These are phyloP conservation scores for Hypoxylon rubiginosum DNA, from an alignment of 2,329 filamentous ascomycete species.

Conservation along the genomic window DNA sequence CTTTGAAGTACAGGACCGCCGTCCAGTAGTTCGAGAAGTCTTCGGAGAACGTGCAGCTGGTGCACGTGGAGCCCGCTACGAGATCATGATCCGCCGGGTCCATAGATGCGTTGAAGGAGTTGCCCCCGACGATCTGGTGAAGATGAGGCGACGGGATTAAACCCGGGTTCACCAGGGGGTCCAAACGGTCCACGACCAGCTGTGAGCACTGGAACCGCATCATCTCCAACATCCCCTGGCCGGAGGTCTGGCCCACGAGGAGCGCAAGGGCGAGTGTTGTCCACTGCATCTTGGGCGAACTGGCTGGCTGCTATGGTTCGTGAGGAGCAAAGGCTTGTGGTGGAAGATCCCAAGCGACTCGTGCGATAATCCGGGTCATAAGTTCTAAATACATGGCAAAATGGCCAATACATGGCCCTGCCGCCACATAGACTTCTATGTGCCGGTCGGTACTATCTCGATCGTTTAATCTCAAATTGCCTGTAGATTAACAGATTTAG, in stretches of 20 bases:
- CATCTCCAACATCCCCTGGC: slow-evolving; percentile 52
- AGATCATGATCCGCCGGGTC: slow-evolving; percentile 43
- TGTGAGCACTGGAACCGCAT: slow-evolving; percentile 49
- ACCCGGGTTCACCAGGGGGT: slow-evolving; percentile 49
- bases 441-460: slow-evolving; percentile 32
- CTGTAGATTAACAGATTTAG: slow-evolving; percentile 42
- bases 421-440: slow-evolving; percentile 14
- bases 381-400: slow-evolving; percentile 22
- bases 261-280: slow-evolving; percentile 30
- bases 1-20: slow-evolving; percentile 44
- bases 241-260: slow-evolving; percentile 33
- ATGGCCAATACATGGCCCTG: slow-evolving; percentile 13
- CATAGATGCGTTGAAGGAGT: slow-evolving; percentile 49
- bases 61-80: slow-evolving; percentile 43
- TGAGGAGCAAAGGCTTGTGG: slow-evolving; percentile 1
- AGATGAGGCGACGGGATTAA: slow-evolving; percentile 47
- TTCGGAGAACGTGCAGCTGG: slow-evolving; percentile 45
- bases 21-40: slow-evolving; percentile 49
- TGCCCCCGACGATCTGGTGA: slow-evolving; percentile 49
- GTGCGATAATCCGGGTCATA: slow-evolving; percentile 14
- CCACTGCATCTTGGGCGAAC: slow-evolving; percentile 36
- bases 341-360: slow-evolving; percentile 4
- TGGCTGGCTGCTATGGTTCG: not conserved
- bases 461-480: slow-evolving; percentile 33
- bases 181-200: slow-evolving; percentile 47